A percentile compares a stretch with the other conserved stretches of the same genome.
Conservation (phyloP, 805 yeast genomes). For the Barnettozyma salicaria region DNA sequence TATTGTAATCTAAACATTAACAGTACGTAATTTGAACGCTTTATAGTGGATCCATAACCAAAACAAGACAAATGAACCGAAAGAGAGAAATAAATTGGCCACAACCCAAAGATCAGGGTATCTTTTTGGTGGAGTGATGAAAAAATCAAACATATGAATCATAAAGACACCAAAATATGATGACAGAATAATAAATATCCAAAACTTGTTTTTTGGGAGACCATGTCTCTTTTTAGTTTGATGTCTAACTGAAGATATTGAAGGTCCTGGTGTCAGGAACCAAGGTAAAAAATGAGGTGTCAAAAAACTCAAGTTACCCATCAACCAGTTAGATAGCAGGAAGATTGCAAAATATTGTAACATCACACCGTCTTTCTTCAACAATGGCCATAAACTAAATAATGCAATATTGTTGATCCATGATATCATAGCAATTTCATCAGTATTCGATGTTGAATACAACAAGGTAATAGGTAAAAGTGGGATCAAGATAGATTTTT, state of each 20-base stretch:
- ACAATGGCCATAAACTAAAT: constrained; percentile 84
- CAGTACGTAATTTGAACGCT: constrained; percentile 24
- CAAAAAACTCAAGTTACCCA: constrained; percentile 56
- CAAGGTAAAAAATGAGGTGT: constrained; percentile 39
- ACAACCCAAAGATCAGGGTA: constrained; percentile 88
- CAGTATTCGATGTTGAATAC: constrained; percentile 44
- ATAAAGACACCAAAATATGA: constrained; percentile 47
- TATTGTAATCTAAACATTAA: not conserved
- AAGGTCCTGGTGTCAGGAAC: constrained; percentile 40
- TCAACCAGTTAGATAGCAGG: constrained; percentile 70
- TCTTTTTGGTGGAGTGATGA: constrained; percentile 44
- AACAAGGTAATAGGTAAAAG: constrained; percentile 76
- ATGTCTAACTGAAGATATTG: constrained; percentile 29
- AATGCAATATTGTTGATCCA: constrained; percentile 85
- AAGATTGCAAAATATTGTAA: constrained; percentile 66
- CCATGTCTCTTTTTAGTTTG: constrained; percentile 34
- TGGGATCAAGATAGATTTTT: constrained; percentile 85
- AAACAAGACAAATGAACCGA: constrained; percentile 65
- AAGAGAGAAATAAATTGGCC: constrained; percentile 65
- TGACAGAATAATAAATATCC: constrained; percentile 44
- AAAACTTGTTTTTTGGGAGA: constrained; percentile 44
- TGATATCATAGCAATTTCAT: constrained; percentile 63
- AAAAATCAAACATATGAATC: constrained; percentile 50
- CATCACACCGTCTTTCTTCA: constrained; percentile 65
- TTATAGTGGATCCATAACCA: constrained; percentile 80